Conservation (phyloP, 148 eudicot species). For the Cornus suecica region DNA sequence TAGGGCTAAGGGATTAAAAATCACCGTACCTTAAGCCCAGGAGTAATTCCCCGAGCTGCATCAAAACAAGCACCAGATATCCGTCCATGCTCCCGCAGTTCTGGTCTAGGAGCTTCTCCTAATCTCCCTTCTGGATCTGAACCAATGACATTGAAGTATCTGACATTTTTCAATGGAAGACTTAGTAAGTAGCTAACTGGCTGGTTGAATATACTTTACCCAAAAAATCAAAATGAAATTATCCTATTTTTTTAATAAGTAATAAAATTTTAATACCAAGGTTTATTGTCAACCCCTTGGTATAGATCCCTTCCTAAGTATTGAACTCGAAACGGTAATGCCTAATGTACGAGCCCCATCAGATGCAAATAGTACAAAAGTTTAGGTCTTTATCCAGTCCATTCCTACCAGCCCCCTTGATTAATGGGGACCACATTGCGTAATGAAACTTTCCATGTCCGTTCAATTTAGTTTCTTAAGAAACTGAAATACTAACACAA, state of each 20-base stretch:
- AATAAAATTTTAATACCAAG: neutral
- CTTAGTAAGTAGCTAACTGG: conserved; percentile 1
- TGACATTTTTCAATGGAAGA: conserved; percentile 22
- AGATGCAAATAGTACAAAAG: too few relatives aligned
- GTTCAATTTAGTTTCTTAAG: neutral
- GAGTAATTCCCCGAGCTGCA: conserved; percentile 89
- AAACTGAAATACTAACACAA: neutral
- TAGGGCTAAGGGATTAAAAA: neutral
- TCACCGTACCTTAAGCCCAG: conserved; percentile 69
- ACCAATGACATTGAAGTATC: conserved; percentile 97
- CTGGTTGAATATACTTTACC: neutral
- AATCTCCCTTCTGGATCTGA: conserved; percentile 92
- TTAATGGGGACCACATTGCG: too few relatives aligned
- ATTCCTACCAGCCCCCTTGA: too few relatives aligned
- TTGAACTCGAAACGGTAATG: too few relatives aligned
- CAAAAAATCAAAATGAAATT: neutral
- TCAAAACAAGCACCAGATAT: conserved; percentile 98
- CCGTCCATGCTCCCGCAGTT: conserved; percentile 85
- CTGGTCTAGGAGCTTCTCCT: conserved; percentile 98
- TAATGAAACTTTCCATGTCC: too few relatives aligned
- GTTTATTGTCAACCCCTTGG: neutral
- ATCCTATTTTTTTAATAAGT: too few relatives aligned
- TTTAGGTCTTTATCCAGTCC: too few relatives aligned
- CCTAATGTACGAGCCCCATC: too few relatives aligned
- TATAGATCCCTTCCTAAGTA: too few relatives aligned